These are phyloP conservation scores for Pyrus bretschneideri DNA, from an alignment of 306 rosid genomes.

Conservation along the genomic window DNA sequence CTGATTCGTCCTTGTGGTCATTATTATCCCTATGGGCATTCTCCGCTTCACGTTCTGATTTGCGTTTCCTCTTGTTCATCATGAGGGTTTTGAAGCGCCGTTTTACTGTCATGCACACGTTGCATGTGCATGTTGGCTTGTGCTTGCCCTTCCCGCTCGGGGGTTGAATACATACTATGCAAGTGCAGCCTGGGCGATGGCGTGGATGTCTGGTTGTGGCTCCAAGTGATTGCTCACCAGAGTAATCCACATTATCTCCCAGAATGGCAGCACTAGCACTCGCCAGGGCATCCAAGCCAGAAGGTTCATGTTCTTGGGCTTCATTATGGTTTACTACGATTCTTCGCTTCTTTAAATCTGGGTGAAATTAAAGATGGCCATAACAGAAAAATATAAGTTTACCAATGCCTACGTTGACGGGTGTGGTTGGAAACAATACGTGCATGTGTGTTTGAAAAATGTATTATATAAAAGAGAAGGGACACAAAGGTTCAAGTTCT, in stretches of 20 bases:
- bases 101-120: conserved; percentile 85
- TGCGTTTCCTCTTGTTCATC: conserved; percentile 84
- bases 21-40: conserved; percentile 25
- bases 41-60: conserved; percentile 55
- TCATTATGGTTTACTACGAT: conserved; percentile 32
- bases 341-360: conserved; percentile 69
- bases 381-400: not conserved
- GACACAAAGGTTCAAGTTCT: conserved; percentile 6
- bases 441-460: not conserved
- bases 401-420: not conserved
- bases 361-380: not conserved
- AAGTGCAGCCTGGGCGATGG: conserved; percentile 90
- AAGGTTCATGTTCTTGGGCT: conserved; percentile 46
- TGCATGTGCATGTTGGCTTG: conserved; percentile 78
- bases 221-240: conserved; percentile 50
- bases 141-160: conserved; percentile 97
- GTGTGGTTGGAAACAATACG: not conserved
- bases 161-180: conserved; percentile 94
- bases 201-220: conserved; percentile 89
- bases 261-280: conserved; percentile 83
- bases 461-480: not conserved
- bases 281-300: conserved; percentile 91
- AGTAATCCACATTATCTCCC: conserved; percentile 56
- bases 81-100: conserved; percentile 91
- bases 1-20: conserved; percentile 25